Conservation (phyloP, 306 rosid species). For the Morella rubra region DNA sequence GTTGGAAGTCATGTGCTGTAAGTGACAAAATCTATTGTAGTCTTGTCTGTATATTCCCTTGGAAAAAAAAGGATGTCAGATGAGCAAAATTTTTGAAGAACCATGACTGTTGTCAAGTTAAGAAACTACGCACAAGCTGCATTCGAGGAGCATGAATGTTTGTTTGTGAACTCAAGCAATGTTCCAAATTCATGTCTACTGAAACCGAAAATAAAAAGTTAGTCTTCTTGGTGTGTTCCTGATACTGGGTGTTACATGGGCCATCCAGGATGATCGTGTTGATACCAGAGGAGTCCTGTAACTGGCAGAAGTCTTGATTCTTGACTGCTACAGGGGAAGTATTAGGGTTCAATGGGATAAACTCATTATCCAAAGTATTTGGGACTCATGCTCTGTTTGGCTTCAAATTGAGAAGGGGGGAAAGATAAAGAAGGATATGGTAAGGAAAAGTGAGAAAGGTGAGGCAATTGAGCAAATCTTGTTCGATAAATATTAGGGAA, state of each 20-base stretch:
- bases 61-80: not conserved
- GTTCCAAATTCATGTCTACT: not conserved
- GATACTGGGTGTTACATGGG: not conserved
- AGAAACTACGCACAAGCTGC: not conserved
- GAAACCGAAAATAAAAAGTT: not conserved
- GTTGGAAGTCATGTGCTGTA: constrained; percentile 8
- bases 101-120: not conserved
- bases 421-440: not conserved
- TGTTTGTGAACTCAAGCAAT: not conserved
- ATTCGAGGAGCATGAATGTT: constrained; percentile 14
- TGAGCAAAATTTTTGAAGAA: not conserved
- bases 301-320: constrained; percentile 2
- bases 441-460: not conserved
- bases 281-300: not conserved
- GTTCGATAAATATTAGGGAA: not conserved
- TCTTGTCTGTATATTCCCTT: not conserved
- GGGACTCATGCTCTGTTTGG: not conserved
- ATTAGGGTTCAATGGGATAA: not conserved
- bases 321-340: not conserved
- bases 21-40: not conserved
- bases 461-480: constrained; percentile 1
- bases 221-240: not conserved
- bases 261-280: not conserved
- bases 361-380: not conserved
- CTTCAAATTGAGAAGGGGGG: not conserved